Evolutionary conservation across 495 filamentous ascomycete genomes (phyloP).

Genomic region (Beverwykella pulmonaria): DNA sequence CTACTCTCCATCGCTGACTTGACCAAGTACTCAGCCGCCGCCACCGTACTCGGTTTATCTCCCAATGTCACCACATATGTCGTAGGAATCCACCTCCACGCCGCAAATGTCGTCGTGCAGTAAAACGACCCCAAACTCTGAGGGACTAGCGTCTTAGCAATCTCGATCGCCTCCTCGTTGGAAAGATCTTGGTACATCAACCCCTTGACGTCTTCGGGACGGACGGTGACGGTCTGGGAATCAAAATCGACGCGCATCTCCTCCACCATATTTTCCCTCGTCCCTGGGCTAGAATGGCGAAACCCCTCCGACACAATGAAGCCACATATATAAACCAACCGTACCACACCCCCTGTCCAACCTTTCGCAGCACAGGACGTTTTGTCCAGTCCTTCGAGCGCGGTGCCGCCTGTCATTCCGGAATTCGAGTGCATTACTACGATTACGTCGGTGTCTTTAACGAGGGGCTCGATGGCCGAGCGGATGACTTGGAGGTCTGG

Average conservation of each 20-base stretch:
- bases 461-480: constrained; percentile 33
- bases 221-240: not conserved
- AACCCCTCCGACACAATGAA: constrained; percentile 28
- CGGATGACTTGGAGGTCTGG: constrained; percentile 45
- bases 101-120: constrained; percentile 21
- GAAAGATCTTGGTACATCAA: constrained; percentile 30
- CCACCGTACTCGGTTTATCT: constrained; percentile 20
- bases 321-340: constrained; percentile 24
- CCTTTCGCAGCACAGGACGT: constrained; percentile 41
- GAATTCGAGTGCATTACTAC: constrained; percentile 52
- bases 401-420: constrained; percentile 49
- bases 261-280: constrained; percentile 6
- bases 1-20: constrained; percentile 40
- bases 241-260: constrained; percentile 8
- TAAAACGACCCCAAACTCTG: constrained; percentile 14
- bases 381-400: constrained; percentile 49
- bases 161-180: constrained; percentile 12
- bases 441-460: constrained; percentile 46
- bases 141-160: constrained; percentile 3
- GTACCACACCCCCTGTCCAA: constrained; percentile 47
- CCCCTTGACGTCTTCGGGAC: constrained; percentile 12
- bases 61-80: constrained; percentile 14
- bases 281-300: constrained; percentile 3
- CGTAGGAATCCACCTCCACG: constrained; percentile 25
- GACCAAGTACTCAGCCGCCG: constrained; percentile 7